These are phyloP conservation scores for Mycena rebaudengoi DNA, from an alignment of 768 basidiomycete species.

Conservation along the genomic window DNA sequence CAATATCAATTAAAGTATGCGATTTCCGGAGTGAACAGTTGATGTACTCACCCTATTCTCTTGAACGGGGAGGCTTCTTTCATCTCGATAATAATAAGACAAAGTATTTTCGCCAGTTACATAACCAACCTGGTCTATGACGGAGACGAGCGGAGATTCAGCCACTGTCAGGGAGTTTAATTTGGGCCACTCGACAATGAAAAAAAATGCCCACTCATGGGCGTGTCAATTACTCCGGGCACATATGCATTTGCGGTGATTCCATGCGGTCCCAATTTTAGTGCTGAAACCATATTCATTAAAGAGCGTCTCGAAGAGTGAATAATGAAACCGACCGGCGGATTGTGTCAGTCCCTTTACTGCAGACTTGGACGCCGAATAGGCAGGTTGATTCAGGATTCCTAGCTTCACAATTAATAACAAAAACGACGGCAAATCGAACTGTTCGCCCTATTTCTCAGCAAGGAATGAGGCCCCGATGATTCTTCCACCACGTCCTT, in stretches of 20 bases:
- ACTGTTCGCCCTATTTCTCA: constrained; percentile 49
- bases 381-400: constrained; percentile 29
- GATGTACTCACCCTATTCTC: not conserved
- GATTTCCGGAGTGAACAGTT: not conserved
- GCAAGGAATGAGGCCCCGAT: constrained; percentile 48
- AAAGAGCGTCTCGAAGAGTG: no score
- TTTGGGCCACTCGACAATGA: no score
- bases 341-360: constrained; percentile 51
- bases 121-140: no score
- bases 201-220: not conserved
- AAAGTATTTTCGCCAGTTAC: no score
- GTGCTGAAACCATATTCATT: constrained; percentile 26
- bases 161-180: no score
- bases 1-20: not conserved
- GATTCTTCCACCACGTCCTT: constrained; percentile 49
- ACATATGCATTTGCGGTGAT: constrained; percentile 40
- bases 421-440: no score
- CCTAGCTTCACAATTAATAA: not conserved
- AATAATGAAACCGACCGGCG: constrained; percentile 33
- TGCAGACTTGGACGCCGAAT: constrained; percentile 51
- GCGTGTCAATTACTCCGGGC: constrained; percentile 25
- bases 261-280: constrained; percentile 34
- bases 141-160: no score
- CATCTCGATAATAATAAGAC: no score
- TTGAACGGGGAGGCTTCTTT: constrained; percentile 6